Percentiles rank a stretch among this genome's conserved stretches.
These are phyloP conservation scores for Amaranthus tricolor DNA, from an alignment of 179 eudicot species.

Conservation along the genomic window DNA sequence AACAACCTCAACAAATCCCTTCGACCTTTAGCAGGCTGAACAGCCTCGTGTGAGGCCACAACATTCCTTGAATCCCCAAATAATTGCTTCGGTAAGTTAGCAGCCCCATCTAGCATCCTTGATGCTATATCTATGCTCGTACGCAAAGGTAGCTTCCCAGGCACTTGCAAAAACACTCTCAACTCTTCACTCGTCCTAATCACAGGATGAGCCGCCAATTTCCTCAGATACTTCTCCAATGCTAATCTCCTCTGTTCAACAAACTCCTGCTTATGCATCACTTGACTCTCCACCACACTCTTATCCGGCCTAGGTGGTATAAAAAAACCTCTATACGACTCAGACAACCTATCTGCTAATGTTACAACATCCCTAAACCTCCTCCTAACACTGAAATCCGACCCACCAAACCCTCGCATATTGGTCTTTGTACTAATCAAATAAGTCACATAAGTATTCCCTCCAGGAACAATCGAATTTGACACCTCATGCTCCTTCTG, in stretches of 20 bases:
- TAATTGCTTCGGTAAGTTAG: conserved; percentile 70
- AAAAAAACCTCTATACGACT: conserved; percentile 74
- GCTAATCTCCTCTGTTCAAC: conserved; percentile 80
- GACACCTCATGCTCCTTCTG: conserved; percentile 65
- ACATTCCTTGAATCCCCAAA: conserved; percentile 58
- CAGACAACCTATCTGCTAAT: conserved; percentile 70
- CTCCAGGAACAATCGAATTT: conserved; percentile 77
- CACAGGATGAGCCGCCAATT: conserved; percentile 70
- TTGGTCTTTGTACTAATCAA: conserved; percentile 67
- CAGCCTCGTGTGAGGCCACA: conserved; percentile 62
- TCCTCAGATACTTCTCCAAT: conserved; percentile 72
- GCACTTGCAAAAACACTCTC: conserved; percentile 81
- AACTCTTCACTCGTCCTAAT: conserved; percentile 81
- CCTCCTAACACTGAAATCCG: conserved; percentile 66
- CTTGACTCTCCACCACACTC: conserved; percentile 93
- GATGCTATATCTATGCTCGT: conserved; percentile 70
- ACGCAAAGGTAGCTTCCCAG: conserved; percentile 77
- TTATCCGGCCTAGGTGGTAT: conserved; percentile 93
- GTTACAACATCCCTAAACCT: conserved; percentile 87
- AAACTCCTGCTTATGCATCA: conserved; percentile 96
- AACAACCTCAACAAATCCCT: conserved; percentile 80
- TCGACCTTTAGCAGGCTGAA: conserved; percentile 87
- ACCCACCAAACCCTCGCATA: conserved; percentile 53
- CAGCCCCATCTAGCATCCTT: conserved; percentile 89
- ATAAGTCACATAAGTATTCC: conserved; percentile 63